Evolutionary conservation across 495 filamentous ascomycete species (phyloP), one percentile per base, ranked within the genome.

Genomic region (Platismatia glauca): DNA sequence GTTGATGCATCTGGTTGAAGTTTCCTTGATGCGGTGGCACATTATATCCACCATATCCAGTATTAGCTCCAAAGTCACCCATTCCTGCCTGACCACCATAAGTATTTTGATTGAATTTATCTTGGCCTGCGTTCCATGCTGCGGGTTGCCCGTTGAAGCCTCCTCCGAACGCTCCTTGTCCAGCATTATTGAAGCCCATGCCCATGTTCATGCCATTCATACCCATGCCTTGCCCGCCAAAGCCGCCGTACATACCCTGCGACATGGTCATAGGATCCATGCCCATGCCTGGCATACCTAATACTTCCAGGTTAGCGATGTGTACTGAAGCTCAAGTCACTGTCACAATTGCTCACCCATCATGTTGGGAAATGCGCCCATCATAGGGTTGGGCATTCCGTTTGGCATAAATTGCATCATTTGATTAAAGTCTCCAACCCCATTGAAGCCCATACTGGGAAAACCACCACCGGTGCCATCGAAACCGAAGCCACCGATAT

Each of bases 131-230:
- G 84, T 90, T 90, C 84, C 84, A 86, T 72, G 81, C 75, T 76
- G 78, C 76, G 74, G 81, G 73, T 71, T 78, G 75, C 67, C 74
- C 81, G 71, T 85, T 82, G 81, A 82, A 84, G 73, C 82, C 82
- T 73, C 82, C 82, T 74, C 83, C 83, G 80, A 83, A 83, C 74
- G 79, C 80, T 69, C 78, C 77, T 72, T 84, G 81, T 68, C 79
- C 81, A 61, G 77, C 76, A 75, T 53, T 53, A 53, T 86, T 84
- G 81, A 84, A 92, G 68, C 86, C 89, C 89, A 94, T 91, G 75
- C 86, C 89, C 83, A 87, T 89, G 78, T 85, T 89, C 89, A 91
- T 91, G 79, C 86, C 87, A 83, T 86, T 86, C 87, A 93, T 93
- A 82, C 87, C 89, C 88, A 91, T 91, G 78, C 85, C 86, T 73